A percentile compares a stretch with the other conserved stretches of the same genome.
phyloP scores from a whole-genome alignment of 2,329 filamentous ascomycete species.

The Cladophialophora immunda region DNA sequence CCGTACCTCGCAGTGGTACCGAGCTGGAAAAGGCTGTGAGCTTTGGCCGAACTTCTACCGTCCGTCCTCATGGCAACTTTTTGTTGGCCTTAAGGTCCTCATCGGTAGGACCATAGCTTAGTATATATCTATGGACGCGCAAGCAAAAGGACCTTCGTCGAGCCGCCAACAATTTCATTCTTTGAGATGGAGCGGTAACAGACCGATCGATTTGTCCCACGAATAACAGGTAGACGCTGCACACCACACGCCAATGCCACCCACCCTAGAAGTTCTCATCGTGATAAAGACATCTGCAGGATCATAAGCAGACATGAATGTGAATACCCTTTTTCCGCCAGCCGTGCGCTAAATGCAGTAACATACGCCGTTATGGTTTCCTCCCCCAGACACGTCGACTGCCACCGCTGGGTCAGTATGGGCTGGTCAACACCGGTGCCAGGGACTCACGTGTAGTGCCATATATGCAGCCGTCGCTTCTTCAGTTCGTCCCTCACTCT shows the following conservation, averaged over 20 bases:
- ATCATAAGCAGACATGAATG: too few species aligned
- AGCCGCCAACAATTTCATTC: too few species aligned
- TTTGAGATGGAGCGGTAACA: too few species aligned
- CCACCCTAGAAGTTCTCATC: too few species aligned
- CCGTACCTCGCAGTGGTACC: background rate
- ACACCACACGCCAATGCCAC: too few species aligned
- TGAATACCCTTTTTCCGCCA: background rate
- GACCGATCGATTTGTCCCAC: too few species aligned
- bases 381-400: slow-evolving; percentile 30
- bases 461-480: slow-evolving; percentile 36
- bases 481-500: slow-evolving; percentile 39
- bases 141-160: too few species aligned
- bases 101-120: too few species aligned
- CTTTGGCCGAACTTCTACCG: background rate
- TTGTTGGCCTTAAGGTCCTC: background rate
- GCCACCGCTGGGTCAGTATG: slow-evolving; percentile 5
- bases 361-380: slow-evolving; percentile 9
- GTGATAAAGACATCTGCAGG: too few species aligned
- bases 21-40: background rate
- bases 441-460: slow-evolving; percentile 32
- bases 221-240: too few species aligned
- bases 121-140: background rate
- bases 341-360: background rate
- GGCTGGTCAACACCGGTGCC: background rate
- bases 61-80: background rate